These are phyloP conservation scores for Ustilago nuda DNA, from an alignment of 1,284 basidiomycete species.

Conservation along the genomic window DNA sequence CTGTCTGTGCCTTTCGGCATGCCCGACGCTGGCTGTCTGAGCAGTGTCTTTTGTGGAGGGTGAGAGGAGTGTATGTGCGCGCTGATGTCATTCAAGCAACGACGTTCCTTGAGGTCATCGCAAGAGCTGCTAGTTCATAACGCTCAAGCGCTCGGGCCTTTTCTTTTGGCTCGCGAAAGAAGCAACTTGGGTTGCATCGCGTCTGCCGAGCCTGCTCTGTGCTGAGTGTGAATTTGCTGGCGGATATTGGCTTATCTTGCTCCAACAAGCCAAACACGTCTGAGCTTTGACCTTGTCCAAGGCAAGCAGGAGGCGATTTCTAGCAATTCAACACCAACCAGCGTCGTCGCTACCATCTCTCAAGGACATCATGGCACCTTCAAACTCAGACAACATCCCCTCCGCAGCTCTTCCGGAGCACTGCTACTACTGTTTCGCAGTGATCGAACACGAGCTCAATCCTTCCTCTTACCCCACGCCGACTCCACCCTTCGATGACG, in stretches of 20 bases:
- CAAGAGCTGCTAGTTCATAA: too few relatives aligned
- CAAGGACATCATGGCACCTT: constrained; percentile 20
- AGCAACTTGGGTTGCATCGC: too few relatives aligned
- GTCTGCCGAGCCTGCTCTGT: too few relatives aligned
- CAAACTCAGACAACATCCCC: background rate
- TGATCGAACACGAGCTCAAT: constrained; percentile 70
- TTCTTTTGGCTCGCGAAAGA: too few relatives aligned
- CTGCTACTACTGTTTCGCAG: constrained; percentile 72
- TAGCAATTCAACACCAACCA: background rate
- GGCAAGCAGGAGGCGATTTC: background rate
- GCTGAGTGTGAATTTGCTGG: background rate
- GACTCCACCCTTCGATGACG: constrained; percentile 26
- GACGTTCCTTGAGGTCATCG: background rate
- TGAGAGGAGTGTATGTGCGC: background rate
- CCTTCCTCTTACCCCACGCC: constrained; percentile 7
- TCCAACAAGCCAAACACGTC: too few relatives aligned
- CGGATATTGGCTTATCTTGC: too few relatives aligned
- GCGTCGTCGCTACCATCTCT: constrained; percentile 27
- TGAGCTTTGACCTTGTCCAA: constrained; percentile 1
- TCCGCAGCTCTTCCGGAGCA: constrained; percentile 66
- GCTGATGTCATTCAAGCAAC: background rate
- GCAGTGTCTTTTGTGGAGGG: background rate
- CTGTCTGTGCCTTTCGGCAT: too few relatives aligned
- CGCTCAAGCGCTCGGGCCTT: too few relatives aligned
- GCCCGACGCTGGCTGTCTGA: too few relatives aligned